Base-by-base conservation (phyloP, 768 basidiomycete species). In the Boletus sp. region DNA sequence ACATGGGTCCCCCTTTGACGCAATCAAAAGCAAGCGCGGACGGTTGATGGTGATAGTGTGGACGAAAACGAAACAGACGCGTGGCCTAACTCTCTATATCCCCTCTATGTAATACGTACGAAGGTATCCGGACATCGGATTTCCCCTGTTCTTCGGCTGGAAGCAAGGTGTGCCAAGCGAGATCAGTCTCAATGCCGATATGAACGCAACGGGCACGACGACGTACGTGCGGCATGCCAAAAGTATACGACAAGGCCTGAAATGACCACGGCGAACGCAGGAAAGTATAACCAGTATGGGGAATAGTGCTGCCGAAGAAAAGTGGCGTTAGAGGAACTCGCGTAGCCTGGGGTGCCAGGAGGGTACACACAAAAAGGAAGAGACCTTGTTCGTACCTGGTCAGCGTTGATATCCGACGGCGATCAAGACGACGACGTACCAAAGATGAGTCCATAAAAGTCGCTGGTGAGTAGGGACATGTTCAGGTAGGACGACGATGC, bases 231-330 rank as follows among this genome's bases (percentile, higher is more conserved):
- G 4, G 86, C 82, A 65, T 81, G 75, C 90, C 92, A 94, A 76
- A 94, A 94, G 73, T 94, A 94, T 20, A 85, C 80, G 63, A 94
- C 75, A 2, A 94, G 80, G 2, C 92, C 92, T 18, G 72, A 47
- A 47, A 94, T 75, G 59, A 92, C 83, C 39, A 92, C 77, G 0
- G 71, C 80, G 65, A 89, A 94, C 1, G 92, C 82, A 55, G 86
- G 75, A 74, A 94, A 94, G 77, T 94, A 94, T 8, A 94, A 77
- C 91, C 92, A 94, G 74, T 84, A 94, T 15, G 92, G 92, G 44
- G 74, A 71, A 73, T 87, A 93, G 63, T 91, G 87, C 90, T 93
- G 61, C 53, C 54, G 29, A 46, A 33, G 45, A 28, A 45, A 14
- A 36, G 48, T 8, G 18, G 30, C 4, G 30, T 64, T 20, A 62